Percentiles rank a stretch among this genome's conserved stretches.
Conservation (phyloP, 2,329 filamentous ascomycete genomes). For the Didymella pomorum region DNA sequence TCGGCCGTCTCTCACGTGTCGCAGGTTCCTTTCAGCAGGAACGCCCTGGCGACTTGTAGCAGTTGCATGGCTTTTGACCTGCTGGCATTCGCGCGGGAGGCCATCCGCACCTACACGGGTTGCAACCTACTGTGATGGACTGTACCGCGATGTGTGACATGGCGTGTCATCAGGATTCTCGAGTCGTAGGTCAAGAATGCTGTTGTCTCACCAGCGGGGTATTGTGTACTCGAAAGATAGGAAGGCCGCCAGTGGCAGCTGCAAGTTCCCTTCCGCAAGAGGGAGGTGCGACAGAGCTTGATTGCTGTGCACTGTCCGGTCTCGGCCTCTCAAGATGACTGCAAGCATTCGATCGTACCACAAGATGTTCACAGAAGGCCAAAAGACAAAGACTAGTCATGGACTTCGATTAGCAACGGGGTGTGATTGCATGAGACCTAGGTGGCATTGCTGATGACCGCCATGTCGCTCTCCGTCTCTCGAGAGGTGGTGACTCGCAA, state of each 20-base stretch:
- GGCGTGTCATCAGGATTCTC: neutral
- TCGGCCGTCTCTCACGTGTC: neutral
- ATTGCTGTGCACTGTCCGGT: neutral
- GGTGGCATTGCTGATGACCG: neutral
- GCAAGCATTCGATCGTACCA: neutral
- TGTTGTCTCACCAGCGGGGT: slow-evolving; percentile 7
- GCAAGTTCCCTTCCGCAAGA: slow-evolving; percentile 6
- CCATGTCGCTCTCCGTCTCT: no score
- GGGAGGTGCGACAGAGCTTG: slow-evolving; percentile 1
- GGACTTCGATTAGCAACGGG: neutral
- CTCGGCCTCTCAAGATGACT: neutral
- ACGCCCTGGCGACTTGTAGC: neutral
- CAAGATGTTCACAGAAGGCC: no score
- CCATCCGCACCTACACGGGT: neutral
- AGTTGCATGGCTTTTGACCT: slow-evolving; percentile 2
- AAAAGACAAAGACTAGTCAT: neutral
- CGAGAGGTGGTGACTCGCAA: neutral
- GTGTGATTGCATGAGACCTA: neutral
- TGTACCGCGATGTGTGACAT: neutral
- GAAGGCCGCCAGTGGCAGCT: neutral
- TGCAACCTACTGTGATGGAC: slow-evolving; percentile 6
- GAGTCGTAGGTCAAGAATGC: neutral
- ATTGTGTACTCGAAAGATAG: neutral
- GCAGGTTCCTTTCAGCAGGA: neutral
- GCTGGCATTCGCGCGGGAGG: slow-evolving; percentile 8